phyloP scores from a whole-genome alignment of 306 rosid species.

The Vigna hirtella region DNA sequence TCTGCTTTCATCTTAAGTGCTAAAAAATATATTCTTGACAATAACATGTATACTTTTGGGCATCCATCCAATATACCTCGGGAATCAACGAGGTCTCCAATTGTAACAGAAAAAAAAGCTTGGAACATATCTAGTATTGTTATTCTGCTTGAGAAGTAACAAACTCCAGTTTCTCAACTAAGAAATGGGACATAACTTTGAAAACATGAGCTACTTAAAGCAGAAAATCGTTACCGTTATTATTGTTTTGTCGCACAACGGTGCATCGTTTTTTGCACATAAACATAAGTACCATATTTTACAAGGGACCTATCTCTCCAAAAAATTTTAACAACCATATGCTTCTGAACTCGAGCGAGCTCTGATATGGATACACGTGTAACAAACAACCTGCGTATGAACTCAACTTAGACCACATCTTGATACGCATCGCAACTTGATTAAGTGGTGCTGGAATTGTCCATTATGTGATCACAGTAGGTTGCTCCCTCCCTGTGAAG shows the following conservation, averaged over 20 bases:
- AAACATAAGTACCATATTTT: constrained; percentile 32
- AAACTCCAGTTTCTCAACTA: constrained; percentile 19
- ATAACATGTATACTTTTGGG: constrained; percentile 6
- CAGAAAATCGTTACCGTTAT: constrained; percentile 15
- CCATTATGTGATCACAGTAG: constrained; percentile 91
- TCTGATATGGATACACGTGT: constrained; percentile 11
- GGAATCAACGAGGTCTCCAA: constrained; percentile 11
- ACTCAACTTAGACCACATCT: constrained; percentile 25
- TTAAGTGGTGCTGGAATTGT: constrained; percentile 32
- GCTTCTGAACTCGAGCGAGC: constrained; percentile 47
- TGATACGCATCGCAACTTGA: constrained; percentile 31
- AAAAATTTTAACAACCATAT: constrained; percentile 34
- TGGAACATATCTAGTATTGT: background rate
- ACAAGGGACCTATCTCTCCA: constrained; percentile 35
- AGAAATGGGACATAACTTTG: constrained; percentile 35
- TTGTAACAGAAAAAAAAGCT: background rate
- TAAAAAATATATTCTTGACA: constrained; percentile 18
- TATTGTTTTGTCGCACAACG: background rate
- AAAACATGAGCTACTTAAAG: constrained; percentile 38
- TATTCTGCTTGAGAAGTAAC: constrained; percentile 14
- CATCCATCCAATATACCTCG: background rate
- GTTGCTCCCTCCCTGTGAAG: constrained; percentile 92
- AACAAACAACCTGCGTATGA: constrained; percentile 42
- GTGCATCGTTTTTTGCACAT: constrained; percentile 32
- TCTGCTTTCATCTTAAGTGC: constrained; percentile 1